Conservation (phyloP, 176 grass and related monocot species). For the Oryza australiensis region DNA sequence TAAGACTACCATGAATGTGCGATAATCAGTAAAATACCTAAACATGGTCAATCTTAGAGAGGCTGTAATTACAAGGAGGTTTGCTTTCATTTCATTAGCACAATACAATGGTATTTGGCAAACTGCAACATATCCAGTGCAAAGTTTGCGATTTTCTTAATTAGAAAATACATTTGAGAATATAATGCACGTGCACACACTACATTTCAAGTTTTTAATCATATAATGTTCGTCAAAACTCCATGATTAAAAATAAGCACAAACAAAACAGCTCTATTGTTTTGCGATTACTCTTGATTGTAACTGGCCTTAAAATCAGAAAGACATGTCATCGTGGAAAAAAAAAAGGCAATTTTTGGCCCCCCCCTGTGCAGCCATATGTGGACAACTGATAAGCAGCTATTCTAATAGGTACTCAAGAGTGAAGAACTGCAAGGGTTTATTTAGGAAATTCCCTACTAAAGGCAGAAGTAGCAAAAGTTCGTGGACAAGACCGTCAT, state of each 20-base stretch:
- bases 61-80: too few relatives aligned
- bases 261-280: not conserved
- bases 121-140: too few relatives aligned
- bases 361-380: not conserved
- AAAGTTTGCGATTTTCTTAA: too few relatives aligned
- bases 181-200: not conserved
- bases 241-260: not conserved
- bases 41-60: not conserved
- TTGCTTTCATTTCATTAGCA: too few relatives aligned
- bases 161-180: not conserved
- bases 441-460: not conserved
- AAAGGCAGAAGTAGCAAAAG: not conserved
- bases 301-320: not conserved
- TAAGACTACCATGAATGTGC: not conserved
- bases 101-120: too few relatives aligned
- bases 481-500: not conserved
- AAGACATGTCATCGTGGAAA: not conserved
- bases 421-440: not conserved
- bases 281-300: not conserved
- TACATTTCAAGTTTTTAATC: not conserved
- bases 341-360: constrained; percentile 15
- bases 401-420: not conserved
- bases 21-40: constrained; percentile 1
- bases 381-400: not conserved
- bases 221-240: not conserved